Conservation (phyloP, 2,329 filamentous ascomycete species). For the Coniochaeta ligniaria region DNA sequence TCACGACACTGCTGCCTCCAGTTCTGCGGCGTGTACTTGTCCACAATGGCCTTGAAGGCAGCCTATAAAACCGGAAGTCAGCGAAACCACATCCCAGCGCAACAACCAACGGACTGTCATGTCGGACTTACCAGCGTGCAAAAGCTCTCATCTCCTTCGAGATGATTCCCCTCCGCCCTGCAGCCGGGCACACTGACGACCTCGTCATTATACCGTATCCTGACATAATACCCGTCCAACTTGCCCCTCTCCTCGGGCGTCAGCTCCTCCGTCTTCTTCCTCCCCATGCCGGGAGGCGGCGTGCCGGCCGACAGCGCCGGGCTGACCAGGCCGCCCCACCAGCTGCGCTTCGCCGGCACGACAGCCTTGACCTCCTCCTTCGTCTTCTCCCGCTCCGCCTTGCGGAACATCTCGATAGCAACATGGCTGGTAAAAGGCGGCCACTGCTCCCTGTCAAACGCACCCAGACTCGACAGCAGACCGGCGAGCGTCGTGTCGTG, state of each 20-base stretch:
- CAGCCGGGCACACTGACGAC: slow-evolving; percentile 80
- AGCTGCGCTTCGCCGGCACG: slow-evolving; percentile 19
- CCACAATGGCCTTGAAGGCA: slow-evolving; percentile 87
- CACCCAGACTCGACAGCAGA: slow-evolving; percentile 69
- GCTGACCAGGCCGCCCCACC: slow-evolving; percentile 25
- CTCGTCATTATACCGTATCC: slow-evolving; percentile 84
- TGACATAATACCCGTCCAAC: slow-evolving; percentile 75
- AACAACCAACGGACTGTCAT: background rate
- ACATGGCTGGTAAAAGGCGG: slow-evolving; percentile 91
- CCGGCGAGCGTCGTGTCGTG: slow-evolving; percentile 91
- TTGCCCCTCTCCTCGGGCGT: slow-evolving; percentile 47
- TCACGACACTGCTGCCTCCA: slow-evolving; percentile 57
- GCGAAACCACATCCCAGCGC: background rate
- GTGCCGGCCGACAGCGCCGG: slow-evolving; percentile 16
- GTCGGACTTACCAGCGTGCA: slow-evolving; percentile 67
- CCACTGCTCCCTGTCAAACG: slow-evolving; percentile 68
- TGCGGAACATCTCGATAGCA: slow-evolving; percentile 81
- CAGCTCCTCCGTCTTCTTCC: slow-evolving; percentile 51
- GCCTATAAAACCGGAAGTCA: slow-evolving; percentile 36
- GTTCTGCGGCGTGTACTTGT: slow-evolving; percentile 77
- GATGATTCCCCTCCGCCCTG: slow-evolving; percentile 66
- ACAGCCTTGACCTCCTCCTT: slow-evolving; percentile 17
- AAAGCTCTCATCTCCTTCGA: slow-evolving; percentile 79
- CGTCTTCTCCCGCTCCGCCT: slow-evolving; percentile 17
- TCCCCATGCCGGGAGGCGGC: slow-evolving; percentile 44